Evolutionary conservation across 2,329 filamentous ascomycete genomes (phyloP).

Genomic region (Diaporthe longicolla): DNA sequence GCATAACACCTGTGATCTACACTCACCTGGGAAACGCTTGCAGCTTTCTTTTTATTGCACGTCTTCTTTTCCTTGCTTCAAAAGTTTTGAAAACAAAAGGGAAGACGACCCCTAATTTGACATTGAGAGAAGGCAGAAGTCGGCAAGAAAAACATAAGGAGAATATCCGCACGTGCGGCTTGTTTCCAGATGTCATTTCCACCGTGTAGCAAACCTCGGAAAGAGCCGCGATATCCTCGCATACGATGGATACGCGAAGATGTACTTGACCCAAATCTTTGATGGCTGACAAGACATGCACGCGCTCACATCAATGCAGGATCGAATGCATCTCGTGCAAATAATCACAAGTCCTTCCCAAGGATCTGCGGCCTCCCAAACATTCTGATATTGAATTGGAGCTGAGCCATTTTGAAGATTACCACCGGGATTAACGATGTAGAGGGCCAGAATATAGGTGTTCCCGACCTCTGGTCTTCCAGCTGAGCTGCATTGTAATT

Average conservation of each 20-base stretch:
- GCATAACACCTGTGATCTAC: neutral
- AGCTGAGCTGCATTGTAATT: neutral
- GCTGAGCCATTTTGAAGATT: neutral
- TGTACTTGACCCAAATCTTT: neutral
- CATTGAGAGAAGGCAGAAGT: neutral
- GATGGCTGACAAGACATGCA: neutral
- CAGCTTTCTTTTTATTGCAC: too few species aligned
- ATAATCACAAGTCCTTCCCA: neutral
- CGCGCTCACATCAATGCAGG: neutral
- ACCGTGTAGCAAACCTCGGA: constrained; percentile 9
- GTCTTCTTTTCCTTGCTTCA: too few species aligned
- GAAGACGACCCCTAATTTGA: neutral
- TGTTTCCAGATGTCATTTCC: neutral
- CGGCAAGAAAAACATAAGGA: neutral
- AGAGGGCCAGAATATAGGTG: neutral
- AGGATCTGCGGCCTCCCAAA: too few species aligned
- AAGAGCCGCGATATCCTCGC: neutral
- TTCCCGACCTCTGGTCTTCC: too few species aligned
- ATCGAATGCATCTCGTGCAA: neutral
- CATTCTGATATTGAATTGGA: neutral
- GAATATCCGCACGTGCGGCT: neutral
- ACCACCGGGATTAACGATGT: neutral
- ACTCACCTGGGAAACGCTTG: neutral
- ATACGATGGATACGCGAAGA: neutral
- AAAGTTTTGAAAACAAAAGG: too few species aligned